Conservation (phyloP, 2,329 filamentous ascomycete species). For the Colletotrichum sp. region DNA sequence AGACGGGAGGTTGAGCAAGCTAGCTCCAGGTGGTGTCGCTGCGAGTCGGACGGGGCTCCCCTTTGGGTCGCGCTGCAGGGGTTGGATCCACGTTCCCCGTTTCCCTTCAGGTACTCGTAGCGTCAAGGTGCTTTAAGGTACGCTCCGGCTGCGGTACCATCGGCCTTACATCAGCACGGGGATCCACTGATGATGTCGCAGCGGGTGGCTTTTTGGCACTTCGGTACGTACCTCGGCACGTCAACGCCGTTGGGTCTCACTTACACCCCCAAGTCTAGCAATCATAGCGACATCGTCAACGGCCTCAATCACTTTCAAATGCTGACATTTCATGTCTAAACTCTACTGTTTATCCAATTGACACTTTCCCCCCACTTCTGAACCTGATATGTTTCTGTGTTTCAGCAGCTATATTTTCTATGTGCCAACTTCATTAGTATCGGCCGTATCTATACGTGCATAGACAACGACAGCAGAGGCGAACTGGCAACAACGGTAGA, state of each 20-base stretch:
- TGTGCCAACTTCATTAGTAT: background rate
- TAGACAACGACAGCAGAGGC: background rate
- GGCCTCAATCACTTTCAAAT: background rate
- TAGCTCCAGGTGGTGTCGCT: conserved; percentile 13
- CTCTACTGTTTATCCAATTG: background rate
- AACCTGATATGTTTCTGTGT: background rate
- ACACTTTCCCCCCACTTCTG: background rate
- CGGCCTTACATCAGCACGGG: conserved; percentile 16
- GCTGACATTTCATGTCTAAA: background rate
- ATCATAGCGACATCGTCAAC: background rate
- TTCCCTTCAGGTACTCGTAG: conserved; percentile 9
- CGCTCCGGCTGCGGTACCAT: background rate
- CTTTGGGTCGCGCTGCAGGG: conserved; percentile 16
- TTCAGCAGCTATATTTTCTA: background rate
- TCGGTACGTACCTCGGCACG: background rate
- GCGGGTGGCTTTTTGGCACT: background rate
- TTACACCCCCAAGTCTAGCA: background rate
- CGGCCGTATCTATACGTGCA: background rate
- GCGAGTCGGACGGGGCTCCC: conserved; percentile 16
- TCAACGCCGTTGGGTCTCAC: background rate
- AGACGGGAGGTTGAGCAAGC: conserved; percentile 18
- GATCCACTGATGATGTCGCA: background rate
- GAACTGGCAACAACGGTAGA: background rate
- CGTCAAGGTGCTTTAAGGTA: background rate
- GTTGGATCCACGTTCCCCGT: conserved; percentile 12